phyloP scores from a whole-genome alignment of 78 protist species.

The Tieghemostelium lacteum region DNA sequence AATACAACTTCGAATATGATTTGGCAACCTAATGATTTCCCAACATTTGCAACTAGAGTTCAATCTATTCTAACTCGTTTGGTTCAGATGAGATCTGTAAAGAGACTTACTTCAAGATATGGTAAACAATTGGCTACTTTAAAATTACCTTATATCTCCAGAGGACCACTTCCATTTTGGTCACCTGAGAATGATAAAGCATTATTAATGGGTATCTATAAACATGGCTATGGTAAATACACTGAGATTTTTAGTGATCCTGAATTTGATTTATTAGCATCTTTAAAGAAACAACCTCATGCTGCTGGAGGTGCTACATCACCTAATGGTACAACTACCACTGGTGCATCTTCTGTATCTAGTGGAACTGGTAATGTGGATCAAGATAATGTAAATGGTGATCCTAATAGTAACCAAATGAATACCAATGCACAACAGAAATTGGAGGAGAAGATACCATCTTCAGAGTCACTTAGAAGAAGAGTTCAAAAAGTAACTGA shows the following conservation, averaged over 20 bases:
- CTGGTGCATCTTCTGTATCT: background rate
- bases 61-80: slow-evolving; percentile 45
- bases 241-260: slow-evolving; percentile 43
- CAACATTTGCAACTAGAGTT: slow-evolving; percentile 39
- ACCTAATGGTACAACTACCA: background rate
- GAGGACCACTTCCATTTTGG: slow-evolving; percentile 73
- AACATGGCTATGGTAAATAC: slow-evolving; percentile 76
- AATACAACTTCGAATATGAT: background rate
- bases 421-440: background rate
- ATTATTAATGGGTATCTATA: slow-evolving; percentile 66
- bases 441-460: slow-evolving; percentile 23
- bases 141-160: background rate
- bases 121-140: slow-evolving; percentile 40
- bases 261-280: background rate
- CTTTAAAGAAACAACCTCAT: background rate
- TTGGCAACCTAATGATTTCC: slow-evolving; percentile 71
- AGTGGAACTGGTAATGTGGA: background rate
- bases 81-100: slow-evolving; percentile 31
- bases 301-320: background rate
- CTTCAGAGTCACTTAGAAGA: slow-evolving; percentile 58
- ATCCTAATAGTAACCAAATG: background rate
- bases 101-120: slow-evolving; percentile 8
- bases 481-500: slow-evolving; percentile 34
- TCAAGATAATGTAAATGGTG: background rate
- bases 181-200: slow-evolving; percentile 29